Evolutionary conservation across 177 flowering plant species (phyloP).

Genomic region (Tripterygium wilfordii): DNA sequence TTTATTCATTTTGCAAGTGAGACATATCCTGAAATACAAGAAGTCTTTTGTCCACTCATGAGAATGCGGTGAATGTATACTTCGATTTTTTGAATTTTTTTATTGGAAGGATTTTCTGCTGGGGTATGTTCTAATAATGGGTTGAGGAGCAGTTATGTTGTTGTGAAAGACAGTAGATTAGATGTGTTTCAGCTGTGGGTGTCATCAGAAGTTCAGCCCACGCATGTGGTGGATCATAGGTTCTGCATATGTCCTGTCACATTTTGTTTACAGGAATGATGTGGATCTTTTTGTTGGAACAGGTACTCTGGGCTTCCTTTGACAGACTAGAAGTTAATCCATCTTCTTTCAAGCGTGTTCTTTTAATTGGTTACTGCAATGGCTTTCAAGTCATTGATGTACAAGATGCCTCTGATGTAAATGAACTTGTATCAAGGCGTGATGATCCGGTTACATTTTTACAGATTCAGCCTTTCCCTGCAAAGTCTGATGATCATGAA

Average conservation of each 20-base stretch:
- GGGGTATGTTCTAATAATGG: too few relatives aligned
- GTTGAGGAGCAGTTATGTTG: too few relatives aligned
- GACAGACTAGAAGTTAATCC: slow-evolving; percentile 75
- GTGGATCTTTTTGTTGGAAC: slow-evolving; percentile 12
- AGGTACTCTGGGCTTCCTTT: slow-evolving; percentile 94
- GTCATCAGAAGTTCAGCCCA: too few relatives aligned
- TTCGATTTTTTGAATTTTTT: too few relatives aligned
- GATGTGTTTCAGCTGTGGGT: too few relatives aligned
- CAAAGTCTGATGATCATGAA: slow-evolving; percentile 38
- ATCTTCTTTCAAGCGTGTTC: slow-evolving; percentile 50
- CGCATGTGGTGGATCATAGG: not conserved
- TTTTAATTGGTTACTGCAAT: slow-evolving; percentile 80
- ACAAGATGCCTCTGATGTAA: slow-evolving; percentile 75
- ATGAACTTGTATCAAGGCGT: slow-evolving; percentile 82
- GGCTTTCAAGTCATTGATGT: slow-evolving; percentile 98
- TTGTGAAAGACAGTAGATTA: too few relatives aligned
- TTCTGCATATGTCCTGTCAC: not conserved
- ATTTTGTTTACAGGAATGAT: not conserved
- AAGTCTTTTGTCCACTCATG: too few relatives aligned
- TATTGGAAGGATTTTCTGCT: not conserved
- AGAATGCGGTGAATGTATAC: too few relatives aligned
- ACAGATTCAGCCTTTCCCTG: slow-evolving; percentile 83
- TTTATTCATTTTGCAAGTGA: too few relatives aligned
- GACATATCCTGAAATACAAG: too few relatives aligned
- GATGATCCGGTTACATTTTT: slow-evolving; percentile 89